These are phyloP conservation scores for Hypocreales sp. DNA, from an alignment of 2,329 filamentous ascomycete species.

Conservation along the genomic window DNA sequence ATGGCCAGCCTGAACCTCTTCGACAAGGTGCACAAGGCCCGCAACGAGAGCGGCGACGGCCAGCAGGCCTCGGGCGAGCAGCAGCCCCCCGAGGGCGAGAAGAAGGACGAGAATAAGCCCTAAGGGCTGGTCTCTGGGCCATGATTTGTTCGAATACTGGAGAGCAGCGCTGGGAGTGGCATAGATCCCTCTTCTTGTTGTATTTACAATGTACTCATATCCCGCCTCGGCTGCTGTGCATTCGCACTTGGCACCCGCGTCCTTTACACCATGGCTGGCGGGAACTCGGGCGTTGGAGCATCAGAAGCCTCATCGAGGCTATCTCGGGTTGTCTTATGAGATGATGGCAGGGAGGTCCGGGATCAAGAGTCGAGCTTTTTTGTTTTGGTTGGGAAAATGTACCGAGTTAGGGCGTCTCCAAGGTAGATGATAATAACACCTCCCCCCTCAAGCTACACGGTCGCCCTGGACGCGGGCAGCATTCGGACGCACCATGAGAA, in stretches of 20 bases:
- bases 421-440: conserved; percentile 37
- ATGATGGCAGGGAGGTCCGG: conserved; percentile 25
- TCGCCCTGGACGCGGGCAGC: too few relatives aligned
- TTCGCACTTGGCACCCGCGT: conserved; percentile 26
- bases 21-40: conserved; percentile 99
- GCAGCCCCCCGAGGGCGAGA: conserved; percentile 50
- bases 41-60: conserved; percentile 44
- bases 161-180: conserved; percentile 16
- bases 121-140: conserved; percentile 22
- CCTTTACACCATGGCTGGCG: conserved; percentile 29
- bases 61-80: conserved; percentile 33
- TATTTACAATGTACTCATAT: conserved; percentile 39
- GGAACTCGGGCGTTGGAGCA: conserved; percentile 33
- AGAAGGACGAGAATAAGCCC: conserved; percentile 61
- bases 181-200: conserved; percentile 19
- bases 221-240: conserved; percentile 18
- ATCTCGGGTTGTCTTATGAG: conserved; percentile 26
- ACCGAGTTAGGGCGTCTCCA: conserved; percentile 14
- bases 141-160: conserved; percentile 15
- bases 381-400: conserved; percentile 13
- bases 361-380: conserved; percentile 18
- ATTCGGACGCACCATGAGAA: too few relatives aligned
- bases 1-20: conserved; percentile 90
- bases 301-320: conserved; percentile 28
- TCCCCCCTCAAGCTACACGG: conserved; percentile 35